phyloP scores from a whole-genome alignment of 176 grass and related monocot genomes.

The Pontederia paniculata region DNA sequence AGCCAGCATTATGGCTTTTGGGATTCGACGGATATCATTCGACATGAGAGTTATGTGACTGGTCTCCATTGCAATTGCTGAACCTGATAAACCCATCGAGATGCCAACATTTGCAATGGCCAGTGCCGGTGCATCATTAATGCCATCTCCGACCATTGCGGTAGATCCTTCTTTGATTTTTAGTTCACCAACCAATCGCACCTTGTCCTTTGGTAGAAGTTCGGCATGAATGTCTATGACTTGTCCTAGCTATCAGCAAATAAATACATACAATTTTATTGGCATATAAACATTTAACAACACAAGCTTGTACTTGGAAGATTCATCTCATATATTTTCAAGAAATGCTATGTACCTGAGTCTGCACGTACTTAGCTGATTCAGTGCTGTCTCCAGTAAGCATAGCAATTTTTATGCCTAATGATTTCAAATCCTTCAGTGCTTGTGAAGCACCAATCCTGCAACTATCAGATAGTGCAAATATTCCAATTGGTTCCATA shows the following conservation, averaged over 20 bases:
- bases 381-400: slow-evolving; percentile 74
- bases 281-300: not conserved
- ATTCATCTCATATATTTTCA: not conserved
- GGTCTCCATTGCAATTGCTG: slow-evolving; percentile 84
- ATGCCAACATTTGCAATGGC: slow-evolving; percentile 82
- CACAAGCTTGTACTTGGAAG: not conserved
- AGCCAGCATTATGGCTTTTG: slow-evolving; percentile 52
- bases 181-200: slow-evolving; percentile 57
- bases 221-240: slow-evolving; percentile 58
- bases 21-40: slow-evolving; percentile 77
- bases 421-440: slow-evolving; percentile 53
- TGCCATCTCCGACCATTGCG: slow-evolving; percentile 89
- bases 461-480: slow-evolving; percentile 74
- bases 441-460: slow-evolving; percentile 70
- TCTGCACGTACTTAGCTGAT: slow-evolving; percentile 59
- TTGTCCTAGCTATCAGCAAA: slow-evolving; percentile 49
- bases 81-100: slow-evolving; percentile 94
- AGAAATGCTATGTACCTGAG: slow-evolving; percentile 46
- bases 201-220: slow-evolving; percentile 86
- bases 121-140: slow-evolving; percentile 91
- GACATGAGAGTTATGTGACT: slow-evolving; percentile 96
- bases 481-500: slow-evolving; percentile 54
- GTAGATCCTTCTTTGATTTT: slow-evolving; percentile 51
- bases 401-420: slow-evolving; percentile 84
- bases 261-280: not conserved